These are phyloP conservation scores for Claviceps sp. DNA, from an alignment of 2,329 filamentous ascomycete genomes.

Conservation along the genomic window DNA sequence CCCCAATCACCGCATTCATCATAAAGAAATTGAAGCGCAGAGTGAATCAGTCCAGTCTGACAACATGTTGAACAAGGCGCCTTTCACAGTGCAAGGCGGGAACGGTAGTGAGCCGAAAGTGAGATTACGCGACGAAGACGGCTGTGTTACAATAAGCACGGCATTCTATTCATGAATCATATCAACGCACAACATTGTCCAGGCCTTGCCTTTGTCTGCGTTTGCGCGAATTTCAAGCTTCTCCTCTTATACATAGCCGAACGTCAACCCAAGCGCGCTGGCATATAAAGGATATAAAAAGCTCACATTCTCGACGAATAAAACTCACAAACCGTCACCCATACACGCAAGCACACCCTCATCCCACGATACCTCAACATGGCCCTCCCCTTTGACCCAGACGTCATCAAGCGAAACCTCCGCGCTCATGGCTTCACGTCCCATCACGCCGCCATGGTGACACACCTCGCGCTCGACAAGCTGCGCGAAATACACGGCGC, in stretches of 20 bases:
- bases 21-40: no score
- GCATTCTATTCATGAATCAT: neutral
- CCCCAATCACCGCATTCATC: no score
- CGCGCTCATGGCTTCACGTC: constrained; percentile 9
- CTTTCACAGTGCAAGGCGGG: neutral
- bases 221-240: neutral
- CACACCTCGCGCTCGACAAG: constrained; percentile 11
- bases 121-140: neutral
- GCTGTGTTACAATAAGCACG: neutral
- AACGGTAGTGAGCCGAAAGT: neutral
- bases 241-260: no score
- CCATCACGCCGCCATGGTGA: constrained; percentile 11
- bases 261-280: no score
- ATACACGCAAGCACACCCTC: neutral
- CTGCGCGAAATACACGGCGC: constrained; percentile 8
- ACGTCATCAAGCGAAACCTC: constrained; percentile 9
- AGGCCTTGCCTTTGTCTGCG: neutral
- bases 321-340: neutral
- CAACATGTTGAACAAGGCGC: no score
- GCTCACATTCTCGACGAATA: neutral
- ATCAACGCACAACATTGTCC: neutral
- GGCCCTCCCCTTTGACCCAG: constrained; percentile 10
- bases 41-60: neutral
- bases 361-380: constrained; percentile 1
- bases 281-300: neutral